Percentiles rank a stretch among this genome's conserved stretches.
Conservation (phyloP, 139 green algal species). For the Penium margaritaceum region DNA sequence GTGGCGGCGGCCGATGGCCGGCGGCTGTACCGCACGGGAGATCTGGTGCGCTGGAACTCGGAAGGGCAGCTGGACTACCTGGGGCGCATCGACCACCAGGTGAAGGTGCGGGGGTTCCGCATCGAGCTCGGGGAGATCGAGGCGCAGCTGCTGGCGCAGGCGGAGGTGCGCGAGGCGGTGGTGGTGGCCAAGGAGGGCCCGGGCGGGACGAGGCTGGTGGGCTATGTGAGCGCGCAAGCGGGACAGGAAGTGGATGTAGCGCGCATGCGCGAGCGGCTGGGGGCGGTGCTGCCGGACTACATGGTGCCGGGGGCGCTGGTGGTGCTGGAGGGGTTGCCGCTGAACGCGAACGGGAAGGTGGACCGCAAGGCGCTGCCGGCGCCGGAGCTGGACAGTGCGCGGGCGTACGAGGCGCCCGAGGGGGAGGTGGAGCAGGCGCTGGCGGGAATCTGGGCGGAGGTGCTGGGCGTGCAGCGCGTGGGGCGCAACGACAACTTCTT, state of each 20-base stretch:
- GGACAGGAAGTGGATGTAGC: background rate
- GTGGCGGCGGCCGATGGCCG: background rate
- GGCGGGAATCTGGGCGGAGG: slow-evolving; percentile 12
- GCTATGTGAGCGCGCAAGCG: background rate
- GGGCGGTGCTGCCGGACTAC: slow-evolving; percentile 26
- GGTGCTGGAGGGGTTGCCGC: slow-evolving; percentile 11
- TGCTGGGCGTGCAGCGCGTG: slow-evolving; percentile 15
- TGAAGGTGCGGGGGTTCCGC: slow-evolving; percentile 43
- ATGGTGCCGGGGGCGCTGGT: slow-evolving; percentile 32
- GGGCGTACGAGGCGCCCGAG: background rate
- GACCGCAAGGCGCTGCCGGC: slow-evolving; percentile 8
- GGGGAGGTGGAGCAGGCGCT: slow-evolving; percentile 11
- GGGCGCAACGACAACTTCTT: slow-evolving; percentile 35
- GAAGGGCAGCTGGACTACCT: slow-evolving; percentile 29
- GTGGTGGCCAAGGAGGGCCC: background rate
- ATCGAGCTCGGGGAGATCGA: slow-evolving; percentile 50
- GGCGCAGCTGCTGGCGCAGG: background rate
- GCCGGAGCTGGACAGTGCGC: background rate
- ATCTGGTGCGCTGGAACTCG: slow-evolving; percentile 9
- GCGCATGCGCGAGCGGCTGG: background rate
- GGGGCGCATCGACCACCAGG: slow-evolving; percentile 39
- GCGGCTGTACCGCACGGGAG: slow-evolving; percentile 37
- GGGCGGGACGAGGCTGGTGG: background rate
- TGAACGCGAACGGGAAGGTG: slow-evolving; percentile 40
- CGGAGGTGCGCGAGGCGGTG: background rate